Evolutionary conservation across 495 filamentous ascomycete species (phyloP).

Genomic region (Hypomontagnella submonticulosa): DNA sequence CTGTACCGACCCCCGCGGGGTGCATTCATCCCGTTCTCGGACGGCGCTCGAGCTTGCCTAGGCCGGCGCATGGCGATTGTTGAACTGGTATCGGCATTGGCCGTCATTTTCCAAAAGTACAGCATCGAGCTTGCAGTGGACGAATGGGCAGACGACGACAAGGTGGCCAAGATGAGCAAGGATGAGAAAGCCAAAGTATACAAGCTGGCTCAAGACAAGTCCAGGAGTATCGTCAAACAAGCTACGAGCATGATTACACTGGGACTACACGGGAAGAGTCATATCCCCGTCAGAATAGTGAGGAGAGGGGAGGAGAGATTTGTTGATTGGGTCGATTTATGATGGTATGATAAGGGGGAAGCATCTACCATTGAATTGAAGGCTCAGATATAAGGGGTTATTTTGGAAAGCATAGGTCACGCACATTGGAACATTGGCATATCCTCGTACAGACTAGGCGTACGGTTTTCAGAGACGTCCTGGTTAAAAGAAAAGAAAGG

Average conservation of each 20-base stretch:
- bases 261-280: conserved; percentile 64
- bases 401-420: background rate
- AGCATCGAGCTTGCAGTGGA: conserved; percentile 74
- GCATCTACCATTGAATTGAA: background rate
- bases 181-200: conserved; percentile 63
- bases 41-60: conserved; percentile 75
- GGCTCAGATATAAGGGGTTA: conserved; percentile 2
- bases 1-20: conserved; percentile 71
- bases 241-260: conserved; percentile 70
- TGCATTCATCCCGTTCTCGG: conserved; percentile 77
- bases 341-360: conserved; percentile 8
- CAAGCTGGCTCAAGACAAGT: conserved; percentile 62
- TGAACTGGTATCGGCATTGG: conserved; percentile 74
- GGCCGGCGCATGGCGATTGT: conserved; percentile 81
- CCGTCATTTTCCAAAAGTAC: conserved; percentile 71
- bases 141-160: conserved; percentile 68
- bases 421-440: too few relatives aligned
- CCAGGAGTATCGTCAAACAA: conserved; percentile 55
- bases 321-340: conserved; percentile 52
- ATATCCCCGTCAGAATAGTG: conserved; percentile 70
- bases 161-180: conserved; percentile 64
- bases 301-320: conserved; percentile 72
- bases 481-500: too few relatives aligned
- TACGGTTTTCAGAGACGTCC: too few relatives aligned
- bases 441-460: too few relatives aligned